Percentiles rank a stretch among this genome's conserved stretches.
Evolutionary conservation across 257 asterid genomes (phyloP).

Genomic region (Rubia yunnanensis): DNA sequence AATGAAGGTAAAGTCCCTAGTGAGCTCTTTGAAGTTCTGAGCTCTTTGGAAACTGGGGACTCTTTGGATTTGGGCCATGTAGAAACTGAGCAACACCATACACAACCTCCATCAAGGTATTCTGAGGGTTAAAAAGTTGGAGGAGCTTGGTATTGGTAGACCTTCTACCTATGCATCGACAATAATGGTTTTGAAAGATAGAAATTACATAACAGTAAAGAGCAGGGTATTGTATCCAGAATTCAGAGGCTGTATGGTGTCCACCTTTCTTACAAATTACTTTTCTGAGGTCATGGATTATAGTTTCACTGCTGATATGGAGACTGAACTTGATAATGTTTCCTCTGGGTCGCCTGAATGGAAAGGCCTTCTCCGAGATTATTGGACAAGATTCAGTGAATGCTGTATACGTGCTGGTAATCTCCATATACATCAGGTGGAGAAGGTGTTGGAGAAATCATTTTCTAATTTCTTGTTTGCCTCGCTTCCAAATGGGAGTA

Average conservation of each 20-base stretch:
- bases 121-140: slow-evolving; percentile 86
- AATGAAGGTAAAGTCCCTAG: slow-evolving; percentile 24
- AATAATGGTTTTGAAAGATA: slow-evolving; percentile 79
- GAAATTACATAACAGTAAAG: slow-evolving; percentile 60
- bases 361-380: slow-evolving; percentile 92
- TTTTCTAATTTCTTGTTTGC: slow-evolving; percentile 69
- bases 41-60: slow-evolving; percentile 46
- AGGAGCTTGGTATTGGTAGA: slow-evolving; percentile 97
- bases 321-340: slow-evolving; percentile 92
- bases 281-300: slow-evolving; percentile 92
- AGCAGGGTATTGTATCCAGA: slow-evolving; percentile 60
- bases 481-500: slow-evolving; percentile 49
- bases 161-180: slow-evolving; percentile 93
- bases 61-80: slow-evolving; percentile 40
- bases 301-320: slow-evolving; percentile 96
- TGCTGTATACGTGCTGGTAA: slow-evolving; percentile 55
- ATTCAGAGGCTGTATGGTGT: slow-evolving; percentile 96
- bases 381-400: slow-evolving; percentile 88
- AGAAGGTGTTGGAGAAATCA: slow-evolving; percentile 86
- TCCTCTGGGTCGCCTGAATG: slow-evolving; percentile 89
- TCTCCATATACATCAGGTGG: slow-evolving; percentile 78
- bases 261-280: slow-evolving; percentile 76
- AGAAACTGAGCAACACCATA: slow-evolving; percentile 55
- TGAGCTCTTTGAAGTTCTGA: slow-evolving; percentile 42
- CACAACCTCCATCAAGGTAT: slow-evolving; percentile 79